Evolutionary conservation across 768 basidiomycete species (phyloP), one percentile per base, ranked within the genome.

Genomic region (Cubamyces lactineus): DNA sequence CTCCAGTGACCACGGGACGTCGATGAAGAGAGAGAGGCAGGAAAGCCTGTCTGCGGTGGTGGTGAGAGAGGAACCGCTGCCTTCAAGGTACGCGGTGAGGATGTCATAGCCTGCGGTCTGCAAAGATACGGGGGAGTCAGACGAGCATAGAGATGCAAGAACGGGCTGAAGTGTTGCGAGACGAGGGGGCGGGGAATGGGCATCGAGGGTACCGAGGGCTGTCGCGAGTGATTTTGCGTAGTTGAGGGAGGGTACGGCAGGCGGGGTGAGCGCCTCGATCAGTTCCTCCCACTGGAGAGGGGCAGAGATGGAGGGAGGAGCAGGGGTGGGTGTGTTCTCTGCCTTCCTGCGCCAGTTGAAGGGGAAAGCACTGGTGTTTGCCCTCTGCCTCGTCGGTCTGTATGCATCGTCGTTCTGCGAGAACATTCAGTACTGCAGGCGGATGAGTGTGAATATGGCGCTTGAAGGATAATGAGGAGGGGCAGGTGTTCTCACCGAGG

Each of bases 41-140:
- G 85, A 77, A 11, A 89, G 72, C 26, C 85, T 78, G 60, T 92
- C 89, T 0, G 84, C 77, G 2, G 84, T 86, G 1, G 76, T 74
- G 21, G 85, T 74, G 21, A 70, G 67, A 21, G 77, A 68, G 0
- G 80, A 76, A 54, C 86, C 84, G 21, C 73, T 76, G 69, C 86
- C 85, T 68, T 88, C 84, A 76, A 84, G 86, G 70, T 87, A 92
- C 2, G 87, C 81, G 15, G 86, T 78, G 53, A 92, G 77, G 62
- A 91, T 84, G 59, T 92, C 91, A 66, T 80, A 90, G 0, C 91
- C 91, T 0, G 85, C 81, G 8, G 82, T 82, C 68, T 90, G 89
- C 4, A 92, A 63, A 0, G 84, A 74, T 0, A 78, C 63, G 1
- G 89, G 88, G 0, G 82, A 79, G 17, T 83, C 79, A 6, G 74